Evolutionary conservation across 2,329 filamentous ascomycete species (phyloP).

Genomic region (Sporothrix pseudoabietina): DNA sequence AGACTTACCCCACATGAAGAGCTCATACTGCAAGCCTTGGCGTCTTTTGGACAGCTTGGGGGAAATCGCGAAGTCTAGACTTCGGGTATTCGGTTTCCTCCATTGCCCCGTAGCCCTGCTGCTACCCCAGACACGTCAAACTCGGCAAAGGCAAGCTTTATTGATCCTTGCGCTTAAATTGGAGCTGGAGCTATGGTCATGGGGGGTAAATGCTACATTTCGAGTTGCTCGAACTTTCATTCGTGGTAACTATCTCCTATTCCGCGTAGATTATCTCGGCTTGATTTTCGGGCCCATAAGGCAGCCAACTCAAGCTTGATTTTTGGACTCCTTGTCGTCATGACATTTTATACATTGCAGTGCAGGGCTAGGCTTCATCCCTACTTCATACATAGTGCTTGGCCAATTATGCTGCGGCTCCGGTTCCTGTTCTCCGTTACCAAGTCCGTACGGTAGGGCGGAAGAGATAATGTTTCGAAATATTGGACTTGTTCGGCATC

Average conservation of each 20-base stretch:
- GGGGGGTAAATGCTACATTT: background rate
- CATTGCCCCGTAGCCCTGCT: constrained; percentile 4
- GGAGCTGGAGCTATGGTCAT: background rate
- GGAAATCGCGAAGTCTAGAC: background rate
- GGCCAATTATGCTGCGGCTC: background rate
- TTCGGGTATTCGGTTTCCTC: background rate
- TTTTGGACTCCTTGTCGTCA: background rate
- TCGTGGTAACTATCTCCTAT: background rate
- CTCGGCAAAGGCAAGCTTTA: background rate
- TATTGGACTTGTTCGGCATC: background rate
- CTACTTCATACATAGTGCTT: background rate
- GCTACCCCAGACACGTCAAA: background rate
- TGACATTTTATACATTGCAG: background rate
- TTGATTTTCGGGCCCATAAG: background rate
- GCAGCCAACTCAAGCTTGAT: background rate
- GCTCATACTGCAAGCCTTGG: background rate
- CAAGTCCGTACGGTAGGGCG: constrained; percentile 1
- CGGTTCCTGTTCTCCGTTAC: background rate
- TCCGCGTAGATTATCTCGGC: background rate
- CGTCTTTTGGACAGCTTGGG: background rate
- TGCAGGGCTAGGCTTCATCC: background rate
- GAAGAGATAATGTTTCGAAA: background rate
- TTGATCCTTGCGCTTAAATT: background rate
- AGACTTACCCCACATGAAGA: background rate
- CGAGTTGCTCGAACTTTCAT: background rate